Percentiles rank a stretch among this genome's conserved stretches.
These are phyloP conservation scores for Arxiozyma heterogenica DNA, from an alignment of 1,139 yeast species.

Conservation along the genomic window DNA sequence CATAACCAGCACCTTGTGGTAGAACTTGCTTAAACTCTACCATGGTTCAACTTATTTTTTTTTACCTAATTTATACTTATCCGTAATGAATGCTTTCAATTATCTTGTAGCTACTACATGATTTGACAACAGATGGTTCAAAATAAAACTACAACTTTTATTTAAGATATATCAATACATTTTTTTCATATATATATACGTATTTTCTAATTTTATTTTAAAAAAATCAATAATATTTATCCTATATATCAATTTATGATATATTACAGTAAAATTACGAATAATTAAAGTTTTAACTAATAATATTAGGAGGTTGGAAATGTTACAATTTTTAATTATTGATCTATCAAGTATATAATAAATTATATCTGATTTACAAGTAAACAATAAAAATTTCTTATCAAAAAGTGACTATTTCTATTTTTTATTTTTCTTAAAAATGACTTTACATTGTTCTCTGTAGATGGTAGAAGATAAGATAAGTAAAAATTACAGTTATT, in stretches of 20 bases:
- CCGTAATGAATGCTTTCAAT: background rate
- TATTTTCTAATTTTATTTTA: too few species aligned
- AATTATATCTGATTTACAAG: background rate
- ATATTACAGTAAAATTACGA: background rate
- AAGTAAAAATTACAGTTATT: too few species aligned
- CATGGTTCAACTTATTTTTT: slow-evolving; percentile 6
- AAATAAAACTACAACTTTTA: background rate
- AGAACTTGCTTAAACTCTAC: slow-evolving; percentile 32
- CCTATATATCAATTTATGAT: too few species aligned
- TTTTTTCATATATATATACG: too few species aligned
- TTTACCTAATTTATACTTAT: background rate
- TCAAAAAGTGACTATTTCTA: background rate
- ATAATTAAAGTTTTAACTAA: too few species aligned
- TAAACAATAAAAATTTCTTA: background rate
- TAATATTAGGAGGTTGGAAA: background rate
- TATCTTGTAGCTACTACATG: background rate
- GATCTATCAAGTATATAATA: background rate
- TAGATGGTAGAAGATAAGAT: too few species aligned
- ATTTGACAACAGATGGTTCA: background rate
- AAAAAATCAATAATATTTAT: too few species aligned
- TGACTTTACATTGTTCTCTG: too few species aligned
- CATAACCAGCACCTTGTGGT: slow-evolving; percentile 84
- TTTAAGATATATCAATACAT: background rate
- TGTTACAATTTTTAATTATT: too few species aligned
- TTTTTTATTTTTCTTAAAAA: too few species aligned